Evolutionary conservation across 192 early-diverging fungal genomes (phyloP), one percentile per base, ranked within the genome.

Genomic region (Coemansia sp.): DNA sequence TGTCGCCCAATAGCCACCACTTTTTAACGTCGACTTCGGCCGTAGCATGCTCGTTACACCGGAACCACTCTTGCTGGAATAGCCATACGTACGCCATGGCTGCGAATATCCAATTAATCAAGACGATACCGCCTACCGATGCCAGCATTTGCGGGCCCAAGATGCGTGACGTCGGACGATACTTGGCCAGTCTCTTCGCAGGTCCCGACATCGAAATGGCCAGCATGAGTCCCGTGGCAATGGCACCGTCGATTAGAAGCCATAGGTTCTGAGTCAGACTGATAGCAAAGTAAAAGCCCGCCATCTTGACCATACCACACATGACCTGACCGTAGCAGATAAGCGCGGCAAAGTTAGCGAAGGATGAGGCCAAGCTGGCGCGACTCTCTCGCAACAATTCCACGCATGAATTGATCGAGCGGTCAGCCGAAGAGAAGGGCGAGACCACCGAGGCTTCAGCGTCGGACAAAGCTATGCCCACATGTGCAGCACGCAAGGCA

Each of bases 381-480:
- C 92, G 85, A 31, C 89, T 89, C 80, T 92, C 89, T 36, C 77
- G 79, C 38, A 93, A 52, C 33, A 92, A 83, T 57, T 89, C 89
- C 8, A 92, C 92, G 66, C 92, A 93, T 9, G 88, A 87, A n/a
- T 68, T 67, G 22, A 94, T 79, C 46, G 87, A 89, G 12, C 88
- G 87, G 41, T 85, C 64, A 44, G 85, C 82, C n/a, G 91, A 89
- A 33, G 88, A 86, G 73, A 95, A 95, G 27, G 92, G 93, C 39
- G 93, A 89, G 0, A 95, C 93, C 71, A 95, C 92, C 3, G 91
- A 91, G 4, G 91, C 89, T 66, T 93, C 92, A 47, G 92, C 88
- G 62, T 92, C 91, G 44, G 91, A 92, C 40, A 95, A 76, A 3
- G 93, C 93, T 27, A 95, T 75, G 47, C 93, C 93, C 46, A 88